Base-by-base conservation (phyloP, 257 asterid species). In the Solanum clarkiae region DNA sequence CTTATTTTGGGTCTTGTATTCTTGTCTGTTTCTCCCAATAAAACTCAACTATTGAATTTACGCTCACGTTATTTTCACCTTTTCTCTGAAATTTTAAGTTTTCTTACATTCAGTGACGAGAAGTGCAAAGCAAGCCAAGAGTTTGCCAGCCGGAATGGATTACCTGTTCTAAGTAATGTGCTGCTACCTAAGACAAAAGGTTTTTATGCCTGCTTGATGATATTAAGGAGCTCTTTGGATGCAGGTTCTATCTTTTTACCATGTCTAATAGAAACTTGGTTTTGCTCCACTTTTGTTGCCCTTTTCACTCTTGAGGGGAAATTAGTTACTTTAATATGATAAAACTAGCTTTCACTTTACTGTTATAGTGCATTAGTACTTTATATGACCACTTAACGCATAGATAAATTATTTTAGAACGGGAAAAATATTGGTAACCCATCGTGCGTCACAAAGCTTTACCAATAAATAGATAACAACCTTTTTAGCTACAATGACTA, bases 151-250 rank as follows among this genome's bases (percentile, higher is more conserved):
- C 97, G 92, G 86, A 90, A 91, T 65, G 98, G 97, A 63, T 89
- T 92, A 36, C 99, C 99, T 57, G 72, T 93, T 85, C 85, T 95
- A 90, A 92, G 92, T 89, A 92, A 94, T 47, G 98, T 95, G 85
- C 88, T 95, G 85, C 93, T 94, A 70, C 99, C 99, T 0, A 95
- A 95, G 90, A 89, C 94, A 11, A 95, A 93, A 89, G 99, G 99
- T 3, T 95, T 95, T 85, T 87, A 86, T 80, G 91, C 97, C 74
- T 95, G 95, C 83, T 88, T 94, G 90, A 90, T 93, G 59, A 88
- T 84, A 81, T 89, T 94, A 71, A 87, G 88, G 86, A 95, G 86
- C 89, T 93, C 98, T 4, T 65, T 95, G 88, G 98, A 94, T 89
- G 98, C 99, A 95, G 99, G 99, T 95, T 66, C 45, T 49, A 75